Conservation (phyloP, 2,329 filamentous ascomycete genomes). For the Dothistroma pini region DNA sequence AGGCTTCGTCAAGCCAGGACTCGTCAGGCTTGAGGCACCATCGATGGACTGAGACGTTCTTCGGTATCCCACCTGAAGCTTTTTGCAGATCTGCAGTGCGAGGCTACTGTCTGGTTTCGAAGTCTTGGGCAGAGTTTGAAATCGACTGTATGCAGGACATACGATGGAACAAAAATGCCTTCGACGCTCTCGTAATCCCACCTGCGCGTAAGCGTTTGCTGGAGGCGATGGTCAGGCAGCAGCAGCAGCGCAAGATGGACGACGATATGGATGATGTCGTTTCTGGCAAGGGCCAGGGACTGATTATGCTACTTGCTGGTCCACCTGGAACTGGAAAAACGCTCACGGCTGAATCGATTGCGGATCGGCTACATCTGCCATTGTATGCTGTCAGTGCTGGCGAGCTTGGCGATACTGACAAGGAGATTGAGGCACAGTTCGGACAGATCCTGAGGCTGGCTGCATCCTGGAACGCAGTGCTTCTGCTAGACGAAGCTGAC, state of each 20-base stretch:
- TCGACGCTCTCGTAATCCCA: constrained; percentile 18
- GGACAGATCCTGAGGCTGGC: constrained; percentile 20
- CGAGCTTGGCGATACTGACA: constrained; percentile 20
- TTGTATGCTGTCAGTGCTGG: constrained; percentile 14
- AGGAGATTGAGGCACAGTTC: constrained; percentile 21
- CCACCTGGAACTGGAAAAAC: constrained; percentile 31
- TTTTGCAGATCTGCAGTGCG: constrained; percentile 15
- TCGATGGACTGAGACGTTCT: constrained; percentile 16
- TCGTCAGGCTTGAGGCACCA: constrained; percentile 5
- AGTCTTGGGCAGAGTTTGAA: constrained; percentile 22
- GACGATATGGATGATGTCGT: constrained; percentile 20
- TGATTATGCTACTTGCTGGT: constrained; percentile 27
- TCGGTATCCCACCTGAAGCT: constrained; percentile 12
- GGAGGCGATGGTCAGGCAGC: constrained; percentile 17
- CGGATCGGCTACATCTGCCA: constrained; percentile 13
- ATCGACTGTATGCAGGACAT: constrained; percentile 16
- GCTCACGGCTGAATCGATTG: constrained; percentile 18
- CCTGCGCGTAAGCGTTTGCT: constrained; percentile 18
- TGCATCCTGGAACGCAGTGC: constrained; percentile 27
- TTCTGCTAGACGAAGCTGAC: constrained; percentile 42
- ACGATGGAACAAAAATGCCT: constrained; percentile 20
- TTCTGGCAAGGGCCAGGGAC: constrained; percentile 22
- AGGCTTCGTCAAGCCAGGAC: background rate
- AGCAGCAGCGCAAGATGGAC: constrained; percentile 14
- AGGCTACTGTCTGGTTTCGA: constrained; percentile 17